These are phyloP conservation scores for Circinella umbellata DNA, from an alignment of 371 early-diverging fungal species.

Conservation along the genomic window DNA sequence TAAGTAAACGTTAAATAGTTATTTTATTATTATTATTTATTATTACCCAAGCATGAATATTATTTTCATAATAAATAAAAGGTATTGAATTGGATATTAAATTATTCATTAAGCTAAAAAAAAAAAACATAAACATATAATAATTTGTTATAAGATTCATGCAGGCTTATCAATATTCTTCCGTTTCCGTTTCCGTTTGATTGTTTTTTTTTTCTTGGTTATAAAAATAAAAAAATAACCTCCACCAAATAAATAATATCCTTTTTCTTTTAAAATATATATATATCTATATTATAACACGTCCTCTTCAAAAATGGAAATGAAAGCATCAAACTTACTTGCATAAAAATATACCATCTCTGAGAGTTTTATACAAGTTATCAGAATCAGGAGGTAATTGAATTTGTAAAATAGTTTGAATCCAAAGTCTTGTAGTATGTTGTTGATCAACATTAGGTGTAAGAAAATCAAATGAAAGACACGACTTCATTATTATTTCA, in stretches of 20 bases:
- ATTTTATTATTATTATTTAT: background rate
- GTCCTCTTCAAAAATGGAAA: too few species aligned
- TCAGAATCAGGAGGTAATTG: slow-evolving; percentile 15
- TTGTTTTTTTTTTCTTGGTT: too few species aligned
- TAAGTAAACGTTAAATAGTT: too few species aligned
- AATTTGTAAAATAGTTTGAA: slow-evolving; percentile 13
- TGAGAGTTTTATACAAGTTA: slow-evolving; percentile 66
- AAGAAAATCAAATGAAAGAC: slow-evolving; percentile 9
- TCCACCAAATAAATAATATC: too few species aligned
- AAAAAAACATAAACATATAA: too few species aligned
- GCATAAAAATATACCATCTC: slow-evolving; percentile 85
- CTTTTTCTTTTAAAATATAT: too few species aligned
- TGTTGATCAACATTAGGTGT: slow-evolving; percentile 8
- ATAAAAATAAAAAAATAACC: too few species aligned
- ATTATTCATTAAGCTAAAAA: slow-evolving; percentile 10
- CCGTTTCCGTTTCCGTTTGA: too few species aligned
- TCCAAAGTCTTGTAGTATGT: slow-evolving; percentile 14
- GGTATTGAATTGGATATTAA: background rate
- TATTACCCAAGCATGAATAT: slow-evolving; percentile 7
- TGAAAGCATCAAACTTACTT: slow-evolving; percentile 49
- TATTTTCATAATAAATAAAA: slow-evolving; percentile 3
- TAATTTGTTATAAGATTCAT: background rate
- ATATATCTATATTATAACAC: too few species aligned
- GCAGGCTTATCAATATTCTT: background rate
- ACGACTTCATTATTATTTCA: slow-evolving; percentile 12